A percentile compares a stretch with the other conserved stretches of the same genome.
Conservation (phyloP, 441 rosid species). For the Oxalis stricta region DNA sequence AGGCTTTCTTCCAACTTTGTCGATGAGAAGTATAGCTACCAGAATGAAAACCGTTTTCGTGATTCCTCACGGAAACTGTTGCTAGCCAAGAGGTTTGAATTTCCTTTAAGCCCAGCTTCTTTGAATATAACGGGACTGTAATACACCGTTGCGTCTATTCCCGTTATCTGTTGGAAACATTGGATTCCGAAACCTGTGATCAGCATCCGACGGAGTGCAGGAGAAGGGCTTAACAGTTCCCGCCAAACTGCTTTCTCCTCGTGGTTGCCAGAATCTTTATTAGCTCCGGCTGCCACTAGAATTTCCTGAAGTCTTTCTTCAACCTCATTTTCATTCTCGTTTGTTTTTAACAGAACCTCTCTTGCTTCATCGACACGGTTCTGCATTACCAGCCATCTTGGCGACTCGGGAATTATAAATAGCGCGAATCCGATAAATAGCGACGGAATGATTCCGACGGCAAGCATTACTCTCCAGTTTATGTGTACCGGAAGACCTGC, state of each 20-base stretch:
- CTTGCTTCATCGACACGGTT: conserved; percentile 62
- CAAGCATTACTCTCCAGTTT: conserved; percentile 87
- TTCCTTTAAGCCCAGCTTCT: conserved; percentile 48
- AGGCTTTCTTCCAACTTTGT: conserved; percentile 70
- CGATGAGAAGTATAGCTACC: conserved; percentile 59
- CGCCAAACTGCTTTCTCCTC: conserved; percentile 67
- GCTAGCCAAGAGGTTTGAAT: conserved; percentile 64
- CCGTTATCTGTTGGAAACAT: conserved; percentile 80
- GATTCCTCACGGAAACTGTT: conserved; percentile 69
- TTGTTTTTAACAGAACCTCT: conserved; percentile 53
- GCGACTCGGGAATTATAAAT: conserved; percentile 78
- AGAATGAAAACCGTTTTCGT: conserved; percentile 58
- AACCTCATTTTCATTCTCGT: conserved; percentile 48
- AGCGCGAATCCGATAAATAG: conserved; percentile 57
- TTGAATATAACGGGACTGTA: conserved; percentile 73
- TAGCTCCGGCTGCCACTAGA: conserved; percentile 39
- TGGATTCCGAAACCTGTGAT: conserved; percentile 75
- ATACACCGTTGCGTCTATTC: conserved; percentile 77
- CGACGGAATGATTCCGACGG: conserved; percentile 71
- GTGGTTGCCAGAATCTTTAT: conserved; percentile 19
- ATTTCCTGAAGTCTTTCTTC: conserved; percentile 74
- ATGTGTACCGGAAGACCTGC: conserved; percentile 51
- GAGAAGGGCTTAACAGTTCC: conserved; percentile 65
- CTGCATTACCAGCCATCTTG: conserved; percentile 78
- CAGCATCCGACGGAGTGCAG: conserved; percentile 49